Evolutionary conservation across 768 basidiomycete genomes (phyloP).

Genomic region (Pluteus cervinus): DNA sequence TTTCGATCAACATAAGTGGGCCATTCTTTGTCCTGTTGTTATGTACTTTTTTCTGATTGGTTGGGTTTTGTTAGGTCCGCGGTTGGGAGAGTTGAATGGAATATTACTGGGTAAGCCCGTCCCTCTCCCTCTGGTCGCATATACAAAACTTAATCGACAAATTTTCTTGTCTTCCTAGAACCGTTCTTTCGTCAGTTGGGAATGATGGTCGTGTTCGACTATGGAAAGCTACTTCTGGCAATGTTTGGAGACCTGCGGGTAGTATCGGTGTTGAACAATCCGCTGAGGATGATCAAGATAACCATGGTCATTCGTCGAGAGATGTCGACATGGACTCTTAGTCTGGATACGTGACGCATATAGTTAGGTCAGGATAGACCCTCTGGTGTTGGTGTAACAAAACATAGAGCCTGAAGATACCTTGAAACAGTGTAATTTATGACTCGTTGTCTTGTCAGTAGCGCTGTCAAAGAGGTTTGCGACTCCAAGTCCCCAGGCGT

Average conservation of each 20-base stretch:
- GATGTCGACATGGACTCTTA: conserved; percentile 39
- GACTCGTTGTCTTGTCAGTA: too few species aligned
- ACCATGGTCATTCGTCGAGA: conserved; percentile 19
- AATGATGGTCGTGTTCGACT: conserved; percentile 78
- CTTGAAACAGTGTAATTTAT: too few species aligned
- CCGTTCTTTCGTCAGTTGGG: conserved; percentile 76
- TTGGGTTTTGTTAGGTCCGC: conserved; percentile 42
- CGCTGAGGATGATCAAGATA: conserved; percentile 24
- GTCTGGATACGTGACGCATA: too few species aligned
- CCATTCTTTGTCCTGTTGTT: conserved; percentile 3
- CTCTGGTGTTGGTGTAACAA: too few species aligned
- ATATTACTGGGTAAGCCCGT: conserved; percentile 67
- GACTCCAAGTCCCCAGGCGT: too few species aligned
- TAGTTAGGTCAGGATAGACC: too few species aligned
- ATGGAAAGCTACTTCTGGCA: conserved; percentile 82
- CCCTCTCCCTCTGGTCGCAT: background rate
- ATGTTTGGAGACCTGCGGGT: conserved; percentile 80
- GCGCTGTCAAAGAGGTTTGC: too few species aligned
- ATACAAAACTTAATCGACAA: conserved; percentile 3
- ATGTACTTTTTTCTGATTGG: background rate
- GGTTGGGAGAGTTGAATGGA: conserved; percentile 90
- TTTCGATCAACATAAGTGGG: conserved; percentile 80
- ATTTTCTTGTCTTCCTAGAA: conserved; percentile 37
- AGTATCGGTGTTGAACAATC: conserved; percentile 78
- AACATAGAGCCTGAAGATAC: too few species aligned